Percentiles rank a stretch among this genome's conserved stretches.
Conservation (phyloP, 2,329 filamentous ascomycete genomes). For the Neospermospora avenae region DNA sequence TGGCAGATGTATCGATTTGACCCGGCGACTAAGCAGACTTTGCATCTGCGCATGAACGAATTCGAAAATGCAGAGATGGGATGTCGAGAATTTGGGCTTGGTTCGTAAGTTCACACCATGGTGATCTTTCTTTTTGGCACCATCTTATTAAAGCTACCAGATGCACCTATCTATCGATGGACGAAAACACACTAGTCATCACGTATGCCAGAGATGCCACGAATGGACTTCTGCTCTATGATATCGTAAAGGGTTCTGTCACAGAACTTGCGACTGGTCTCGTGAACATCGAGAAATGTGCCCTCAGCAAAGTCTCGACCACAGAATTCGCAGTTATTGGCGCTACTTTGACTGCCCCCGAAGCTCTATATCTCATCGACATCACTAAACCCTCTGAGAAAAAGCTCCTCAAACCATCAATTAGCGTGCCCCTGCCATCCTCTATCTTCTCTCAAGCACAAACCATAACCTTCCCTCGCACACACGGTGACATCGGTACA, state of each 20-base stretch:
- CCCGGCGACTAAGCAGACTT: conserved; percentile 29
- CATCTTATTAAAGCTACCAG: conserved; percentile 34
- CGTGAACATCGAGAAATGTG: conserved; percentile 36
- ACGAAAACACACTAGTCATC: conserved; percentile 37
- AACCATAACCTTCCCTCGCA: conserved; percentile 37
- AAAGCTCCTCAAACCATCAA: conserved; percentile 37
- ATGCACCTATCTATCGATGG: conserved; percentile 41
- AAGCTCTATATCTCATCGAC: conserved; percentile 38
- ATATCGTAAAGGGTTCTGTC: conserved; percentile 37
- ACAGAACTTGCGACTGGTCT: conserved; percentile 35
- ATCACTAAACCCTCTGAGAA: conserved; percentile 28
- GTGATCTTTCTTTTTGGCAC: neutral
- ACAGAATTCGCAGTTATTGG: conserved; percentile 40
- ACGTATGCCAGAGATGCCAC: conserved; percentile 33
- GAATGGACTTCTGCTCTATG: conserved; percentile 38
- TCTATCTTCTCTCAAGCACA: conserved; percentile 40
- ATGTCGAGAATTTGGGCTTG: conserved; percentile 20
- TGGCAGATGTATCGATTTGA: conserved; percentile 45
- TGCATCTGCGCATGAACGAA: conserved; percentile 37
- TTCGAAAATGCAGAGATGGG: conserved; percentile 43
- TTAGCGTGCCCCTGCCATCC: conserved; percentile 33
- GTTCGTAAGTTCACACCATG: conserved; percentile 14
- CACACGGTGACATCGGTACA: conserved; percentile 18
- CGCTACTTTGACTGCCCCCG: conserved; percentile 34
- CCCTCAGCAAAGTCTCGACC: conserved; percentile 37